Evolutionary conservation across 176 grass and related monocot genomes (phyloP), one percentile per base, ranked within the genome.

Genomic region (Raddia guianensis): DNA sequence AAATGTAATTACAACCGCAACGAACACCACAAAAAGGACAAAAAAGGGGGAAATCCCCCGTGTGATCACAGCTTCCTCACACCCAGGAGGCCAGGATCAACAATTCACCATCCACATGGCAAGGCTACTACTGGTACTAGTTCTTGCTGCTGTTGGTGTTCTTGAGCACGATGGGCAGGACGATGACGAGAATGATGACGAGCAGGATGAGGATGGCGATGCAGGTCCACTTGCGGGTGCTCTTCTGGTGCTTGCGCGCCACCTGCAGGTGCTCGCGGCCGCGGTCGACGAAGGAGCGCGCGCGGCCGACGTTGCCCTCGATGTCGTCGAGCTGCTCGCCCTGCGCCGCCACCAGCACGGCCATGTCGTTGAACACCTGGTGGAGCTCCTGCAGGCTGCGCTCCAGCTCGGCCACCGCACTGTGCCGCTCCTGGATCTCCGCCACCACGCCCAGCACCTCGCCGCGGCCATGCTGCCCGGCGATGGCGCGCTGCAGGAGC

Each of bases 351-450:
- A 97, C 95, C 13, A 97, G 90, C 42, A 97, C 95, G 0, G 95
- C 89, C 95, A 97, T 97, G 91, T 94, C 95, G 80, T 92, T 89
- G 87, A 97, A 97, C 64, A 97, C 95, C 83, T 97, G 95, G 77
- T 97, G 95, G 62, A 97, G 91, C 91, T 97, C 95, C 8, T 85
- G 68, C 44, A 97, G 77, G 72, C 69, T 72, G 7, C 95, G 76
- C 85, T 97, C 95, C 21, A 97, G 88, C 20, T 94, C 83, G 18
- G 84, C 78, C 62, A 94, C 87, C 9, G 95, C 91, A 70, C 87
- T 85, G 60, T 92, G 95, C 74, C 95, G 89, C 83, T 97, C 95
- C 89, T 94, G 91, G 57, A 97, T 97, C 87, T 97, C 95, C 0
- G 95, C 91, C 16, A 97, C 86, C 68, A 97, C 91, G 68, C 83